Base-by-base conservation (phyloP, 2,329 filamentous ascomycete genomes). In the Aspergillus novoparasiticus region DNA sequence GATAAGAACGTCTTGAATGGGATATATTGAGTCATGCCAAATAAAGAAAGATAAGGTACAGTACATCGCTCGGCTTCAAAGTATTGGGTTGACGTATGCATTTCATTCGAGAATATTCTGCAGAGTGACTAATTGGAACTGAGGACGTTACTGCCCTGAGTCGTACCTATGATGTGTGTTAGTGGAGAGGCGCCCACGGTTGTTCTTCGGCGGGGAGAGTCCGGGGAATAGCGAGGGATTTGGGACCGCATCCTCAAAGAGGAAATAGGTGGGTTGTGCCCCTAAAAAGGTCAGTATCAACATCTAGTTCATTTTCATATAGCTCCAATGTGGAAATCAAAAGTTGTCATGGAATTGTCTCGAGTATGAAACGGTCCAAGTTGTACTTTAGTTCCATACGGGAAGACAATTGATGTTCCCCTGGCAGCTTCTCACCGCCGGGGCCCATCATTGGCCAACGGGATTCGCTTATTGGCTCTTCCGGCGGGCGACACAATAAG, bases 401-500 rank as follows among this genome's bases (percentile, higher is more conserved):
- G 41, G 43, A 61, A 54, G 43, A 46, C 28, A 59, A 45, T 57
- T 41, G 26, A 28, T 32, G 23, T 34, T 55, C 36, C 51, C 57
- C 50, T 59, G 58, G 56, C 61, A 67, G 66, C 59, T 64, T 54
- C 69, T 75, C 71, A 74, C 71, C 73, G 71, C 73, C 73, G 66
- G 66, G 62, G 56, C 59, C 58, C 68, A 64, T 70, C 64, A 77
- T 76, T 76, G 72, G 73, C 68, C 62, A 50, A 59, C 23, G 23
- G 30, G 36, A 28, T 30, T 60, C 58, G 51, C 58, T 55, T 55
- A 55, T 55, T 55, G 51, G 51, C 58, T 51, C 58, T 53, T 46
- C 46, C 30, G n/a, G n/a, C 48, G 64, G 67, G 66, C 68, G 59
- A 67, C 72, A 73, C 75, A 75, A 74, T 76, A 74, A 75, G 76